Evolutionary conservation across 306 rosid genomes (phyloP).

Genomic region (Lotus japonicus): DNA sequence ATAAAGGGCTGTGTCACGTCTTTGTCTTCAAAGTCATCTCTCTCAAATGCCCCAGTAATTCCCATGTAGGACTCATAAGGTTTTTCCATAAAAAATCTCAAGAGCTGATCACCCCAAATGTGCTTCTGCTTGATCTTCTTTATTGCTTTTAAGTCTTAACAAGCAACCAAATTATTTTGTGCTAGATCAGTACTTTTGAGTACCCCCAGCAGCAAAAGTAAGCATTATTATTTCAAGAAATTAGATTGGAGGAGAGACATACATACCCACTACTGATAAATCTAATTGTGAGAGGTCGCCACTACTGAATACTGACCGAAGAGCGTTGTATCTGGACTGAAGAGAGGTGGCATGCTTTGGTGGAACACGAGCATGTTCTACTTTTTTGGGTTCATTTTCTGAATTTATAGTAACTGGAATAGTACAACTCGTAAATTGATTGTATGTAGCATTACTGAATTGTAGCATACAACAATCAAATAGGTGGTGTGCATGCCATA

Average conservation of each 20-base stretch:
- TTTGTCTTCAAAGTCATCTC: neutral
- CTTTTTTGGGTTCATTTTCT: neutral
- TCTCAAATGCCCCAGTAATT: neutral
- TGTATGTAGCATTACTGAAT: neutral
- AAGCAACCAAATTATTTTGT: neutral
- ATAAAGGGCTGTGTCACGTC: neutral
- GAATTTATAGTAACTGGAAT: neutral
- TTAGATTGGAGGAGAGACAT: neutral
- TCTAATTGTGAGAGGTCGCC: neutral
- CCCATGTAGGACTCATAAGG: conserved; percentile 1
- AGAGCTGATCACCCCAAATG: neutral
- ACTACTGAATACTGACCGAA: neutral
- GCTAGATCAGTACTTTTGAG: neutral
- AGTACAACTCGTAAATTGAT: neutral
- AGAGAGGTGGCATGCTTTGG: neutral
- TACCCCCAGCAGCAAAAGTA: too few species aligned
- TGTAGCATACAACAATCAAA: too few species aligned
- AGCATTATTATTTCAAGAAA: neutral
- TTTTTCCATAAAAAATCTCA: neutral
- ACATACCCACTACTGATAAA: neutral
- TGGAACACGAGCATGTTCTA: neutral
- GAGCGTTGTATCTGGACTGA: neutral
- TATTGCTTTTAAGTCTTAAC: neutral
- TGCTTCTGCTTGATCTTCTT: neutral
- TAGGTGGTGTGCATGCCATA: too few species aligned